Evolutionary conservation across 495 filamentous ascomycete species (phyloP), one percentile per base, ranked within the genome.

Genomic region (Filosporella fistucella): DNA sequence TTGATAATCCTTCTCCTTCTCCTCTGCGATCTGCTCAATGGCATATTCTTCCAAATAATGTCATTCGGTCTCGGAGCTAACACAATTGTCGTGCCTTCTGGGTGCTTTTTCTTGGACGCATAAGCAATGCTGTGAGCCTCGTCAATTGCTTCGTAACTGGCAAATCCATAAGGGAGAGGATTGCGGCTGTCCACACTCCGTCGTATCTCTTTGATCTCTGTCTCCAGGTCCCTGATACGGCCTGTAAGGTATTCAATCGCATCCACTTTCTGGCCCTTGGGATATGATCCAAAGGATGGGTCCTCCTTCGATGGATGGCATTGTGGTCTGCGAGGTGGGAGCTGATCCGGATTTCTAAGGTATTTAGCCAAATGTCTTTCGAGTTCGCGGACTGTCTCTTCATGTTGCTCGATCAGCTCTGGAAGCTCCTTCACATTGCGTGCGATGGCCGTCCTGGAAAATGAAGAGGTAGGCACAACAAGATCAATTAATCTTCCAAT

Each of bases 31-130:
- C 84, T 80, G 20, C 73, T 75, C 47, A 95, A 69, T 16, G 76
- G 76, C 60, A 97, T 75, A 58, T 98, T 98, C 54, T 90, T 86
- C 93, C 93, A 98, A 54, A 98, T 96, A 25, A 98, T 75, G 61
- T 97, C 93, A 55, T 86, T 87, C 21, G 94, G 91, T 55, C 80
- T 77, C 10, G 94, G 89, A 12, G 94, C 91, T 6, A 96, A 73
- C 9, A 68, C 67, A 42, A 97, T 76, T 0, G 75, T 86, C 0
- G 90, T 86, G 2, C 91, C 91, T 37, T 87, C 75, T 4, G 86
- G 87, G 51, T 86, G 82, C 67, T 90, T 94, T 17, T 82, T 85
- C 44, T 82, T 83, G 21, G 85, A 75, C 10, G 80, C 77, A 68
- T 85, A 91, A 11, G 91, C 93, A 51, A 95, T 87, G 7, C 81